Evolutionary conservation across 371 early-diverging fungal genomes (phyloP).

Genomic region (Actinomucor elegans): DNA sequence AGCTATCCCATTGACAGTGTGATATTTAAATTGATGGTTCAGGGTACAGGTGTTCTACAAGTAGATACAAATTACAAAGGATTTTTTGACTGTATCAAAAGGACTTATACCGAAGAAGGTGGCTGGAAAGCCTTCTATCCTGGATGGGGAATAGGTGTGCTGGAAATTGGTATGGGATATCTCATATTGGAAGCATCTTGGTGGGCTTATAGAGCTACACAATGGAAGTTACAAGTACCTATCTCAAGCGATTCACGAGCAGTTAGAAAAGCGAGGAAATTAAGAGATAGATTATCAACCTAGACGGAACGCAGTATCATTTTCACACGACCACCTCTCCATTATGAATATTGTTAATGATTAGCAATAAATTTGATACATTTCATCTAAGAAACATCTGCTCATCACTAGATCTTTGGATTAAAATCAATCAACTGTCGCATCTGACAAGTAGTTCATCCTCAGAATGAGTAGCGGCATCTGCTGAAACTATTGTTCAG

Average conservation of each 20-base stretch:
- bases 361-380: too few species aligned
- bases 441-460: too few species aligned
- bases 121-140: conserved; percentile 45
- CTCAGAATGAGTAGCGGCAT: too few species aligned
- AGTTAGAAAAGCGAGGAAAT: conserved; percentile 22
- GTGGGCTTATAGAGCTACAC: conserved; percentile 27
- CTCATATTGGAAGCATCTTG: conserved; percentile 45
- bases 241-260: conserved; percentile 13
- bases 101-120: conserved; percentile 35
- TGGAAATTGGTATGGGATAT: conserved; percentile 40
- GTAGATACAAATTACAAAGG: conserved; percentile 46
- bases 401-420: too few species aligned
- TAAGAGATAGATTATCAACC: conserved; percentile 23
- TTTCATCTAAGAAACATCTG: too few species aligned
- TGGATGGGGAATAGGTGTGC: conserved; percentile 42
- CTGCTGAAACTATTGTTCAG: too few species aligned
- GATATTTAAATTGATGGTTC: conserved; percentile 53
- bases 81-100: conserved; percentile 45
- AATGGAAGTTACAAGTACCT: conserved; percentile 30
- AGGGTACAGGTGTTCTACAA: conserved; percentile 46
- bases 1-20: conserved; percentile 58
- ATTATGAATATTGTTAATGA: too few species aligned
- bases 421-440: too few species aligned
- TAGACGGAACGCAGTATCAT: too few species aligned
- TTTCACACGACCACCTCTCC: too few species aligned